Base-by-base conservation (phyloP, 768 basidiomycete species). In the Calocybe gangraenosa region DNA sequence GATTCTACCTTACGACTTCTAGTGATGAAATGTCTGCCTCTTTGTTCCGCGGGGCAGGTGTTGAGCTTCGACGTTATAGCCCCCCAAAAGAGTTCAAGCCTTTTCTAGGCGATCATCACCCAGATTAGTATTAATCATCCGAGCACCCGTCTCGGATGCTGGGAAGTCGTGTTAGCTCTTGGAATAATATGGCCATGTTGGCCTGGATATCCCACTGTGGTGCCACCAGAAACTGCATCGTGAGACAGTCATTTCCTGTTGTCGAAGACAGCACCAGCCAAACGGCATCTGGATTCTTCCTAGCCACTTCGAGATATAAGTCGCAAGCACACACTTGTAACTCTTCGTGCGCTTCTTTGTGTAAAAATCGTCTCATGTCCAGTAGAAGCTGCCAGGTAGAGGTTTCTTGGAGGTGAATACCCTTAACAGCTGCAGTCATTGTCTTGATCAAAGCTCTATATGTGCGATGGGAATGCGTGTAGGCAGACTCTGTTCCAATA, bases 11-110 rank as follows among this genome's bases (percentile, higher is more conserved):
- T 36, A 25, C 23, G 41, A 3, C 42, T 50, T 11, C n/a, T 55
- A 91, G 88, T 34, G 92, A 96, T 54, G 87, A 86, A 36, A 86
- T 83, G 2, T 91, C 89, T 0, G 88, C 90, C 2, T 67, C 63
- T 40, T 73, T 94, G 6, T 84, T 96, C 57, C 70, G 77, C 51
- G 80, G 88, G 61, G 91, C 90, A 5, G 87, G 88, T 2, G 86
- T 96, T n/a, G 68, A 80, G 37, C 70, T 96, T 21, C 75, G 91
- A 42, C 78, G 84, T 51, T 81, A 84, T 54, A 72, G 82, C 39
- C 79, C 79, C 14, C 51, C 45, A 11, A 52, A 38, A 35, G 39
- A 41, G 9, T 44, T 49, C 7, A 42, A 20, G 14, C 21, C 3
- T 13, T 33, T 44, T 32, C 30, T 51, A 54, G 39, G 25, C 37